Conservation (phyloP, 768 basidiomycete species). For the Podaxis pistillaris region DNA sequence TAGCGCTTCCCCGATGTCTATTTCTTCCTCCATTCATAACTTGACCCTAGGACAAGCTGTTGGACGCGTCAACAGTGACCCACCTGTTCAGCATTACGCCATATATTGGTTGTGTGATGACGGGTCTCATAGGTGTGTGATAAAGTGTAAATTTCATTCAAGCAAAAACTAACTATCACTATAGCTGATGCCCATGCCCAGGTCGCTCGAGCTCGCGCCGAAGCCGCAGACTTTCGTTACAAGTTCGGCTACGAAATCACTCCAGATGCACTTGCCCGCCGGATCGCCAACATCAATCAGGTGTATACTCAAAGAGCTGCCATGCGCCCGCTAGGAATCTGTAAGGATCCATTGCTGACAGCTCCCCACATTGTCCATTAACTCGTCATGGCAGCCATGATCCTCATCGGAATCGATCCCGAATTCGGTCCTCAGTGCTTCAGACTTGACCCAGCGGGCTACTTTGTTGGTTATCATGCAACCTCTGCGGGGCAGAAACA, state of each 20-base stretch:
- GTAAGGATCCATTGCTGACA: slow-evolving; percentile 42
- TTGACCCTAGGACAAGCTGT: slow-evolving; percentile 83
- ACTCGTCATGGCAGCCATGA: slow-evolving; percentile 69
- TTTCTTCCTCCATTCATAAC: slow-evolving; percentile 8
- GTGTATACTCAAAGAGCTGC: slow-evolving; percentile 97
- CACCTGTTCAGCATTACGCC: slow-evolving; percentile 97
- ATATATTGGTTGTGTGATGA: slow-evolving; percentile 96
- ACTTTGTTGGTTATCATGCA: slow-evolving; percentile 98
- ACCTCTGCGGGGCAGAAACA: slow-evolving; percentile 96
- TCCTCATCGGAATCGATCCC: slow-evolving; percentile 89
- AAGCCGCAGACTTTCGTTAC: slow-evolving; percentile 92
- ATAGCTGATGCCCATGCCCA: slow-evolving; percentile 92
- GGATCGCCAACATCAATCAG: slow-evolving; percentile 97
- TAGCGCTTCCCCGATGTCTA: slow-evolving; percentile 18
- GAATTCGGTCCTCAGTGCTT: slow-evolving; percentile 95
- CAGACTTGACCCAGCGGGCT: slow-evolving; percentile 98
- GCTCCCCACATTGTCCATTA: background rate
- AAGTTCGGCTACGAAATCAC: slow-evolving; percentile 99
- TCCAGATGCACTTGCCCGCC: slow-evolving; percentile 90
- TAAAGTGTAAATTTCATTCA: background rate
- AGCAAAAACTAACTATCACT: slow-evolving; percentile 5
- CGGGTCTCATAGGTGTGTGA: slow-evolving; percentile 84
- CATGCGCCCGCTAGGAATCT: slow-evolving; percentile 95
- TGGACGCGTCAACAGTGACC: slow-evolving; percentile 91
- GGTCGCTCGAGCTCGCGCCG: slow-evolving; percentile 78